Conservation (phyloP, 148 eudicot species). For the Nepenthes mirabilis region DNA sequence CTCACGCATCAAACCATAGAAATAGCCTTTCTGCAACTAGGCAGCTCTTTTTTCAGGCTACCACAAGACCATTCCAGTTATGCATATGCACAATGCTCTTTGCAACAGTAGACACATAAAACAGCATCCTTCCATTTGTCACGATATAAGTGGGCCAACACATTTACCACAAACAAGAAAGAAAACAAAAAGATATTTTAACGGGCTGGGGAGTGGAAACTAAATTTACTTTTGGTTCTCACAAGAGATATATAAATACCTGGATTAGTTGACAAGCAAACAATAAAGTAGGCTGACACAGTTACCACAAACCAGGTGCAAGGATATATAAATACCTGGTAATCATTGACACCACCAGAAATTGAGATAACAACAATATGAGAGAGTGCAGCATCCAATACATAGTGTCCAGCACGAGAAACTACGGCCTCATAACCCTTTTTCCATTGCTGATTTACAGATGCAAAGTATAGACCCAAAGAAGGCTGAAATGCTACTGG, state of each 20-base stretch:
- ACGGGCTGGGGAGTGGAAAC: no score
- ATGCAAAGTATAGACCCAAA: conserved; percentile 72
- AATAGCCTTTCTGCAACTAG: no score
- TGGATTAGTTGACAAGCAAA: background rate
- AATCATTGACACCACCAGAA: conserved; percentile 88
- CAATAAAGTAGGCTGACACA: conserved; percentile 1
- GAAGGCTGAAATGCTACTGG: conserved; percentile 95
- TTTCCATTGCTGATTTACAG: conserved; percentile 66
- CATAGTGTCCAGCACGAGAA: conserved; percentile 32
- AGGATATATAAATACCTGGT: conserved; percentile 48
- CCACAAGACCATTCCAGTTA: no score
- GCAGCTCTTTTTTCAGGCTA: no score
- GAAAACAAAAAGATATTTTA: no score
- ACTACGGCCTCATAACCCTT: conserved; percentile 64
- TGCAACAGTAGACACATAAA: no score
- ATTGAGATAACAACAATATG: conserved; percentile 70
- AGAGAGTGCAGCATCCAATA: conserved; percentile 52
- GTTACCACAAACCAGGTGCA: background rate
- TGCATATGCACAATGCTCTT: no score
- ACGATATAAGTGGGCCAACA: no score
- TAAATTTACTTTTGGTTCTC: no score
- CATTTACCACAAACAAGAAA: no score
- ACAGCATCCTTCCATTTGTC: no score
- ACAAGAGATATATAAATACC: background rate
- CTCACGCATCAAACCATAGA: no score